Percentiles rank a stretch among this genome's conserved stretches.
phyloP scores from a whole-genome alignment of 352 stramenopile species.

The Phytophthora podocarpi region DNA sequence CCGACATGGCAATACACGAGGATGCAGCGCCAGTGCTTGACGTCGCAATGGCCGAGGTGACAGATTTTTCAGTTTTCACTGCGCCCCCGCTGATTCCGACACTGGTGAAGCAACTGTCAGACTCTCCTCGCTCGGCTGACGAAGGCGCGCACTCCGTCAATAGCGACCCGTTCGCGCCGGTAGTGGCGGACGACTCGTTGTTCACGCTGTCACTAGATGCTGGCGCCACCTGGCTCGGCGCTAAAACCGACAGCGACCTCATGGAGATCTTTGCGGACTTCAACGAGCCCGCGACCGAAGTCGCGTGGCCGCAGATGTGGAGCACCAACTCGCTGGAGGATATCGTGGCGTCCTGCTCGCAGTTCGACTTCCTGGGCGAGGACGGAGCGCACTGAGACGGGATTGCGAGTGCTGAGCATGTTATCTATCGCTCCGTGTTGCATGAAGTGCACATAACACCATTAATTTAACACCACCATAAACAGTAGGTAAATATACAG shows the following conservation, averaged over 20 bases:
- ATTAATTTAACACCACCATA: constrained; percentile 31
- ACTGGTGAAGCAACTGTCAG: constrained; percentile 28
- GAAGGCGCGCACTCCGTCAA: constrained; percentile 9
- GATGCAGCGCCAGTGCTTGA: background rate
- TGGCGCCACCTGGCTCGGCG: constrained; percentile 17
- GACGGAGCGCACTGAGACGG: constrained; percentile 2
- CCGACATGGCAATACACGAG: background rate
- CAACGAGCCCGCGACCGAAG: constrained; percentile 38
- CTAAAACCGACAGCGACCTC: constrained; percentile 23
- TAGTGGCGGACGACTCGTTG: constrained; percentile 26
- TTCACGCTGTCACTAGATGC: constrained; percentile 26
- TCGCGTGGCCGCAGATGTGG: constrained; percentile 45
- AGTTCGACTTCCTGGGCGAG: constrained; percentile 47
- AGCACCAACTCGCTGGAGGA: constrained; percentile 59
- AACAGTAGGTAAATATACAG: constrained; percentile 27
- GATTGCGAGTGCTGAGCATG: constrained; percentile 3
- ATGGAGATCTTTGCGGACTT: constrained; percentile 57
- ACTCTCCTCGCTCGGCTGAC: constrained; percentile 45
- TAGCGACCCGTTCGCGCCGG: constrained; percentile 32
- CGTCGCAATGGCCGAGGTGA: constrained; percentile 6
- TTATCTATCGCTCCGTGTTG: constrained; percentile 20
- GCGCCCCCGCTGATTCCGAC: constrained; percentile 8
- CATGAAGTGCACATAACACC: constrained; percentile 11
- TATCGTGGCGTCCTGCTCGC: constrained; percentile 30
- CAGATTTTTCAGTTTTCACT: constrained; percentile 13